Evolutionary conservation across 352 stramenopile genomes (phyloP), one percentile per base, ranked within the genome.

Genomic region (Pythium brassicae): DNA sequence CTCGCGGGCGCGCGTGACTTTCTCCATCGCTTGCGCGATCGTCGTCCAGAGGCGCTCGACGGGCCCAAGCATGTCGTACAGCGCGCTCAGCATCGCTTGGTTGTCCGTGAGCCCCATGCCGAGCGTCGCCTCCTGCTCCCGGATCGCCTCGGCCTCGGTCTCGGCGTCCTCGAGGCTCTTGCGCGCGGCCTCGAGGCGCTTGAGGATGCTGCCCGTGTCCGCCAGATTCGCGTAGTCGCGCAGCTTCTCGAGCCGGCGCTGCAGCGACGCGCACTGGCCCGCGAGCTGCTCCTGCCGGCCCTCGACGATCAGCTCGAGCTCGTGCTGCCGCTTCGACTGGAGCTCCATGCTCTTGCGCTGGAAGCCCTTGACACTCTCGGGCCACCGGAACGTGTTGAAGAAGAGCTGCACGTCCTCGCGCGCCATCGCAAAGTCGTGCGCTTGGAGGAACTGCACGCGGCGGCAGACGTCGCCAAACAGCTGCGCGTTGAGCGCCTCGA

Each of bases 401-500:
- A 97, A 94, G 23, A 95, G 71, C 60, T 96, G 83, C 11, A 97
- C 78, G 45, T 98, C 91, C 44, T 98, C 92, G 0, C 89, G 75
- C 19, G 71, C 69, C 68, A 95, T 87, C 19, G 84, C 72, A 59
- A 88, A 96, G 53, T 95, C 83, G 50, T 97, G 87, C 32, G 86
- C 74, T 22, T 96, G 86, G 7, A 98, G 71, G 49, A 97, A 97
- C 53, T 86, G 79, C 27, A 95, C 63, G n/a, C 81, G 71, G 22
- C 72, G 71, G 46, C 84, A 89, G 22, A 95, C 73, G 39, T 93
- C 78, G 7, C 89, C 71, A 25, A 74, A 85, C 45, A 97, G 79
- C 61, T 87, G 85, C 15, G 57, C 65, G 52, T 92, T 87, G 15
- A 97, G 66, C 9, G 55, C 57, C 42, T 83, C 69, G 27, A 97